Base-by-base conservation (phyloP, 108 stramenopile genomes). In the Skeletonema marinoi region DNA sequence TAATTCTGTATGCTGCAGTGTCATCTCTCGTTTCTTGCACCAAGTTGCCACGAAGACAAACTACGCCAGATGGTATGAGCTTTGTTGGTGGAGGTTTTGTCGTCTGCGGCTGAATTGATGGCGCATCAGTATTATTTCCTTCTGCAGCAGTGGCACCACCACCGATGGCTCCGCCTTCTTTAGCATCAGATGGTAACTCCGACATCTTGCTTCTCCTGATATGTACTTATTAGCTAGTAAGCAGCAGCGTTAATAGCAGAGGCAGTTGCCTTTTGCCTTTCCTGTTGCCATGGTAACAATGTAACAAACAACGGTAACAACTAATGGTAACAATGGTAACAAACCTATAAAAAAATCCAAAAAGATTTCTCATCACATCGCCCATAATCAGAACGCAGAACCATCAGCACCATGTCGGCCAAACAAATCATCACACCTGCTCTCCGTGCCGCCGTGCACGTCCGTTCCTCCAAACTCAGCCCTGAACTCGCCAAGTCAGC, bases 31-130 rank as follows among this genome's bases (percentile, higher is more conserved):
- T 78, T 30, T 91, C 86, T 13, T 87, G 75, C 10, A 67, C 64
- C 31, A 95, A 46, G 44, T 88, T 91, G 21, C 95, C 95, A 3
- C 90, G 86, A 42, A 96, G 77, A 71, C 85, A 89, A 31, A 93
- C 80, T 4, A 92, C 92, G 59, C 81, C 75, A 6, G 80, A 74
- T 7, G 88, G 77, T 50, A 77, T 86, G 3, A 89, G 78, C 50
- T 68, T 50, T 5, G 91, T 86, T 5, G 95, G 95, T 25, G 54
- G 54, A 29, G 54, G 54, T 25, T 56, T 56, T 10, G 54, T 56
- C 25, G 7, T 25, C 25, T 56, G 54, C n/a, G 19, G 54, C 19
- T 56, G 54, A 11, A 25, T 25, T 25, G 54, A 56, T n/a, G 54
- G n/a, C 2, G 54, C 7, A 9, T 5, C 36, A 36, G 8, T 8